A percentile compares a stretch with the other conserved stretches of the same genome.
These are phyloP conservation scores for Epicoccum sorghinum DNA, from an alignment of 2,329 filamentous ascomycete species.

Conservation along the genomic window DNA sequence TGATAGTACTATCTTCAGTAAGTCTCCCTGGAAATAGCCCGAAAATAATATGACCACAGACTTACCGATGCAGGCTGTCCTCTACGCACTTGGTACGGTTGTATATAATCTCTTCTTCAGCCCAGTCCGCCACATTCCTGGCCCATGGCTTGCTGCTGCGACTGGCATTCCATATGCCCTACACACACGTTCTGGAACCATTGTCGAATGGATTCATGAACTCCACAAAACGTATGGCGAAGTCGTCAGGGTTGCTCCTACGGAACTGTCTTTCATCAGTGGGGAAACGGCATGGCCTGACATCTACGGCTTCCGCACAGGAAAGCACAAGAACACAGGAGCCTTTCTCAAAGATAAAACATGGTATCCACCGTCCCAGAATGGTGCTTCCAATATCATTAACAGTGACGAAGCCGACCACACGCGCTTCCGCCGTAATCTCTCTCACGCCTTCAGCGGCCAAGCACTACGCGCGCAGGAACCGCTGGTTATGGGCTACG, in stretches of 20 bases:
- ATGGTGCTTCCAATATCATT: conserved; percentile 38
- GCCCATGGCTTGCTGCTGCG: conserved; percentile 45
- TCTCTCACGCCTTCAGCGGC: conserved; percentile 52
- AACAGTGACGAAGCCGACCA: conserved; percentile 38
- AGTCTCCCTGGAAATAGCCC: background rate
- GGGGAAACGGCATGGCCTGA: conserved; percentile 53
- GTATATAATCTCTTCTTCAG: conserved; percentile 53
- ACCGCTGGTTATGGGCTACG: conserved; percentile 46
- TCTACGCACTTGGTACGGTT: conserved; percentile 21
- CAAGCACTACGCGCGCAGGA: conserved; percentile 52
- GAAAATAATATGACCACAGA: background rate
- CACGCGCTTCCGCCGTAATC: conserved; percentile 43
- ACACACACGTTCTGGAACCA: conserved; percentile 33
- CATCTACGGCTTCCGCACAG: conserved; percentile 50
- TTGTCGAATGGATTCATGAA: conserved; percentile 30
- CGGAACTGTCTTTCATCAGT: conserved; percentile 52
- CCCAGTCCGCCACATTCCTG: conserved; percentile 52
- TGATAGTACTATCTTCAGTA: too few species aligned
- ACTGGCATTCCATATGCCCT: conserved; percentile 42
- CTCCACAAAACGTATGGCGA: conserved; percentile 52
- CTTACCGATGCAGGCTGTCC: conserved; percentile 12
- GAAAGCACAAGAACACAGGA: conserved; percentile 43
- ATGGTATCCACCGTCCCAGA: conserved; percentile 43
- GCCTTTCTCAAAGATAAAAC: conserved; percentile 46
- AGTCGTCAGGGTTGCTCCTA: conserved; percentile 50